Evolutionary conservation across 2,329 filamentous ascomycete species (phyloP).

Genomic region (Claviceps sp.): DNA sequence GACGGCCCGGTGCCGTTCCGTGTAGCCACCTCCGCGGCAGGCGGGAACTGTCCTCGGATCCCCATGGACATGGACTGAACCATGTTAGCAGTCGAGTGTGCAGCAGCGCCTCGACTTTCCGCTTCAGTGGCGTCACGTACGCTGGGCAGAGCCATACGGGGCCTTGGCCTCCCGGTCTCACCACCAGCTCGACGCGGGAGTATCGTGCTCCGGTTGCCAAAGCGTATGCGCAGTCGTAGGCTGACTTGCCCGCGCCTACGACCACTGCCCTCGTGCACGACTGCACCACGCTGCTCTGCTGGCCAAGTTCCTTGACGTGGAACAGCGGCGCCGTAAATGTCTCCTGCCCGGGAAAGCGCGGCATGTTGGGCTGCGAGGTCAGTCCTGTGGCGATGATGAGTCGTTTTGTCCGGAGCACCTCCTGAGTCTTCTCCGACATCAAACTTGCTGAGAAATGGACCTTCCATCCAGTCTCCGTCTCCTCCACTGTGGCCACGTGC

Average conservation of each 20-base stretch:
- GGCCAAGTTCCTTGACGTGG: slow-evolving; percentile 29
- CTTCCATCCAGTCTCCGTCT: slow-evolving; percentile 11
- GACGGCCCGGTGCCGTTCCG: slow-evolving; percentile 33
- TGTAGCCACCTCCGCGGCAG: slow-evolving; percentile 34
- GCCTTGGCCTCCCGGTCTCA: slow-evolving; percentile 35
- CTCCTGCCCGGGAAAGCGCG: slow-evolving; percentile 22
- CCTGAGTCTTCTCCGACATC: background rate
- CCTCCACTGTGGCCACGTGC: slow-evolving; percentile 30
- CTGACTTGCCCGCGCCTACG: slow-evolving; percentile 43
- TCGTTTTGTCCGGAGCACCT: slow-evolving; percentile 12
- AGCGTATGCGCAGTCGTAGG: slow-evolving; percentile 43
- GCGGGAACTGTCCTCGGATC: slow-evolving; percentile 36
- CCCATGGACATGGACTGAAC: slow-evolving; percentile 55
- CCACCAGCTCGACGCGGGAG: slow-evolving; percentile 33
- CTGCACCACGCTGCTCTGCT: slow-evolving; percentile 18
- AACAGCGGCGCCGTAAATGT: slow-evolving; percentile 26
- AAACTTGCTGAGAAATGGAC: slow-evolving; percentile 1
- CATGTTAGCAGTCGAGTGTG: slow-evolving; percentile 44
- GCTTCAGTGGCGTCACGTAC: slow-evolving; percentile 48
- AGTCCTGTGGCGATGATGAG: slow-evolving; percentile 38
- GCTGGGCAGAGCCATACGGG: slow-evolving; percentile 41
- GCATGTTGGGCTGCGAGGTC: slow-evolving; percentile 30
- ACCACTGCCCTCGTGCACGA: slow-evolving; percentile 27
- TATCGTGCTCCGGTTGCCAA: slow-evolving; percentile 24
- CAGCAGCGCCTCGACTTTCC: slow-evolving; percentile 43